A percentile compares a stretch with the other conserved stretches of the same genome.
Conservation (phyloP, 176 grass and related monocot genomes). For the Aechmea fasciata region DNA sequence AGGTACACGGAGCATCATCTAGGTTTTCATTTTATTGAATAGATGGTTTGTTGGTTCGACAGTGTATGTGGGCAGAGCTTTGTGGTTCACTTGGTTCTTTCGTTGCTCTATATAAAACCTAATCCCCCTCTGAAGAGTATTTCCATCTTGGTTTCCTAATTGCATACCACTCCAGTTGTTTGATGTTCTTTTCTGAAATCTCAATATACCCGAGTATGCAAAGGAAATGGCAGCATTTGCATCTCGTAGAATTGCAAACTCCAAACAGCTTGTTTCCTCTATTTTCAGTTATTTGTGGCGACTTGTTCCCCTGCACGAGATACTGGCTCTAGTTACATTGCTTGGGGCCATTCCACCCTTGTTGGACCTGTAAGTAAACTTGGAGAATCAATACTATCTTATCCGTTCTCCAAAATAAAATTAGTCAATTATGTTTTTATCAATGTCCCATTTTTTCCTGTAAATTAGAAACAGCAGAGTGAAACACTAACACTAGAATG, state of each 20-base stretch:
- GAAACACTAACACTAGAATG: no score
- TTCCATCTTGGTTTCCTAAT: neutral
- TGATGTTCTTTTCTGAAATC: neutral
- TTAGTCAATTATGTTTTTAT: no score
- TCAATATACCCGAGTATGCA: neutral
- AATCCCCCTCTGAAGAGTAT: neutral
- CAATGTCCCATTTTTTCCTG: no score
- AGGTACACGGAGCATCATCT: conserved; percentile 30
- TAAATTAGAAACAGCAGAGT: no score
- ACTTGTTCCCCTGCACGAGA: conserved; percentile 77
- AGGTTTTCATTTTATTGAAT: conserved; percentile 1
- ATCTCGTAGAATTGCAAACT: neutral
- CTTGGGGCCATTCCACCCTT: conserved; percentile 93
- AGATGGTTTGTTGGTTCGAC: neutral
- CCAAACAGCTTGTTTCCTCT: conserved; percentile 11
- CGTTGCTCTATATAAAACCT: no score
- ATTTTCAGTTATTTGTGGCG: conserved; percentile 54
- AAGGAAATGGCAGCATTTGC: neutral
- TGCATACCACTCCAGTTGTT: neutral
- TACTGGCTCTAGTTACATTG: conserved; percentile 53
- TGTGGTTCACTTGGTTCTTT: no score
- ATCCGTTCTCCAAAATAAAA: no score
- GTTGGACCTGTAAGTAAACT: conserved; percentile 74
- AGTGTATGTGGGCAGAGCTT: neutral
- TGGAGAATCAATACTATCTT: neutral